phyloP scores from a whole-genome alignment of 306 rosid genomes.

The Prunus mume region DNA sequence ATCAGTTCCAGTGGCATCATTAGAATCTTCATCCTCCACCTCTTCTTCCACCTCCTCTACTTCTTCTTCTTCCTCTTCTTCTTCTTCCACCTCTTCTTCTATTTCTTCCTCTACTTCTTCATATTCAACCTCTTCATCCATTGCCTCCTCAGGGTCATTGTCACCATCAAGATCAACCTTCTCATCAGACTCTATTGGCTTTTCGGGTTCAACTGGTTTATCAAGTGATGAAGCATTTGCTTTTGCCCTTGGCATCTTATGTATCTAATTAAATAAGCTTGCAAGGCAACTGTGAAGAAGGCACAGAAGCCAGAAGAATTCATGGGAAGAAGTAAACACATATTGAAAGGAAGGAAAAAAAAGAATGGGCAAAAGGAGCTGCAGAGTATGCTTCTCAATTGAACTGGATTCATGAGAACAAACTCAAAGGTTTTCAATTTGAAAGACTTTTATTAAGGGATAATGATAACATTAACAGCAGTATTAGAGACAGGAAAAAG shows the following conservation, averaged over 20 bases:
- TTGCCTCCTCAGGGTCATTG: slow-evolving; percentile 68
- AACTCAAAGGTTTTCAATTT: slow-evolving; percentile 40
- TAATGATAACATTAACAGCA: slow-evolving; percentile 46
- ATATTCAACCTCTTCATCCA: slow-evolving; percentile 82
- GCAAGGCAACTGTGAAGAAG: slow-evolving; percentile 96
- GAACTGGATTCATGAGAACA: slow-evolving; percentile 54
- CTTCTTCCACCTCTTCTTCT: slow-evolving; percentile 60
- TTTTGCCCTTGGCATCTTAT: slow-evolving; percentile 78
- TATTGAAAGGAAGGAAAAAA: slow-evolving; percentile 78
- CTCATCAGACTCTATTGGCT: slow-evolving; percentile 70
- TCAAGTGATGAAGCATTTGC: slow-evolving; percentile 60
- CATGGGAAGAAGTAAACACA: slow-evolving; percentile 88
- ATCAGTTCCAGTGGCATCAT: slow-evolving; percentile 20
- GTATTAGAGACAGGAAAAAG: slow-evolving; percentile 43
- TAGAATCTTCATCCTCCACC: slow-evolving; percentile 49
- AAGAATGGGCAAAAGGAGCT: slow-evolving; percentile 70
- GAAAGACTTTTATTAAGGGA: slow-evolving; percentile 50
- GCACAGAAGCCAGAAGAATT: slow-evolving; percentile 97
- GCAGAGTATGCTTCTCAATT: slow-evolving; percentile 52
- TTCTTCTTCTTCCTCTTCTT: slow-evolving; percentile 46
- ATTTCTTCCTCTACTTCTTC: slow-evolving; percentile 87
- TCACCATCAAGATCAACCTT: slow-evolving; percentile 70
- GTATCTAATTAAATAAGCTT: slow-evolving; percentile 69
- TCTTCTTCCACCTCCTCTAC: slow-evolving; percentile 52
- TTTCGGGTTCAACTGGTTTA: slow-evolving; percentile 57